Conservation (phyloP, 768 basidiomycete species). For the Trametopsis cervina region DNA sequence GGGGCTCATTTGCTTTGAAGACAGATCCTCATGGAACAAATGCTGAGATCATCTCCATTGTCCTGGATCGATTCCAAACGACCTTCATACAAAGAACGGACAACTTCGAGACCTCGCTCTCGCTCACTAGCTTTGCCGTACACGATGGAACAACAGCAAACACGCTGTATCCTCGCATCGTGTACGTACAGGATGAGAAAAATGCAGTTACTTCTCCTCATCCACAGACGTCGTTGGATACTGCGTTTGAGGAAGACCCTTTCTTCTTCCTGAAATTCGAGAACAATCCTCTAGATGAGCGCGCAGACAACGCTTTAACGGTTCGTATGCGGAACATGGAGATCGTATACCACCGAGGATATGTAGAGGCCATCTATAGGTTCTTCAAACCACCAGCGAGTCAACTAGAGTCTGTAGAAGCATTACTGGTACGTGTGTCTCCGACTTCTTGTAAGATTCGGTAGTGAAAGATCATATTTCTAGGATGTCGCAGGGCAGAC, state of each 20-base stretch:
- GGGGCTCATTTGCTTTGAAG: slow-evolving; percentile 81
- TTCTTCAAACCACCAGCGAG: slow-evolving; percentile 94
- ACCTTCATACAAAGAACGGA: slow-evolving; percentile 79
- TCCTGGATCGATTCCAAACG: slow-evolving; percentile 84
- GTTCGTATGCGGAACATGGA: slow-evolving; percentile 93
- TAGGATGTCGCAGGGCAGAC: slow-evolving; percentile 93
- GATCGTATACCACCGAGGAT: slow-evolving; percentile 91
- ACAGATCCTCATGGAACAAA: slow-evolving; percentile 58
- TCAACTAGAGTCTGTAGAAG: slow-evolving; percentile 93
- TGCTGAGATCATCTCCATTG: slow-evolving; percentile 74
- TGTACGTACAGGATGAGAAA: slow-evolving; percentile 58
- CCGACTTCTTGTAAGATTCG: slow-evolving; percentile 5
- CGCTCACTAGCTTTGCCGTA: slow-evolving; percentile 79
- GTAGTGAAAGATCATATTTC: no score
- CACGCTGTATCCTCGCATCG: slow-evolving; percentile 85
- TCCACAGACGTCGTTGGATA: slow-evolving; percentile 6
- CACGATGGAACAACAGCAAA: slow-evolving; percentile 84
- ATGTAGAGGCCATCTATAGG: slow-evolving; percentile 83
- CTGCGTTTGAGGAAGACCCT: slow-evolving; percentile 31
- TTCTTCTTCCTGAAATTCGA: slow-evolving; percentile 94
- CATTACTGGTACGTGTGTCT: slow-evolving; percentile 59
- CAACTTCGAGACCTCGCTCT: slow-evolving; percentile 79
- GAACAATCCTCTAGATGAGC: slow-evolving; percentile 83
- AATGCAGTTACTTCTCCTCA: slow-evolving; percentile 5
- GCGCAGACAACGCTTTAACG: slow-evolving; percentile 86